Base-by-base conservation (phyloP, 805 yeast genomes). In the Hanseniaspora lindneri region DNA sequence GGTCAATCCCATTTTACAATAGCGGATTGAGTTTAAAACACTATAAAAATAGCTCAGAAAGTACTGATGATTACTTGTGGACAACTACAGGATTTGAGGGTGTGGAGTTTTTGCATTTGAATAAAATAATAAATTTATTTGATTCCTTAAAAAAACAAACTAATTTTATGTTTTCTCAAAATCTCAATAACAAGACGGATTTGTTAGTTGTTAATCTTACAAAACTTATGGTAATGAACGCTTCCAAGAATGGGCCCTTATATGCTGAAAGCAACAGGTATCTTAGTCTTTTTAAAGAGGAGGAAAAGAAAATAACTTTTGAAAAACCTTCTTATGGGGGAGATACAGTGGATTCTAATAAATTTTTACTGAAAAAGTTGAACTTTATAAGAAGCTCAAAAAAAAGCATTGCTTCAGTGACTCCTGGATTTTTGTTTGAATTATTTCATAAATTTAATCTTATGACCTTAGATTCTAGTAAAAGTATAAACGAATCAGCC, bases 71-170 rank as follows among this genome's bases (percentile, higher is more conserved):
- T 52, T 58, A 53, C 41, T 53, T 54, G 44, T 81, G 3, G 70
- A 81, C 52, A 16, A 68, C 81, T 2, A 74, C 85, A 3, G 95
- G 95, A 3, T 85, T 80, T 60, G 71, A 77, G 19, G 94, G 94
- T 0, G 77, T 83, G 24, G 94, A 85, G 61, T 64, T 77, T 16
- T 64, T 83, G 36, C 95, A 85, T 62, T 58, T 82, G 11, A 76
- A 74, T 8, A 81, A 82, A 57, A 68, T 89, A 39, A 68, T 85
- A 8, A 56, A 66, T 17, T 58, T 72, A 25, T 56, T 82, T 21
- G 78, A 80, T 23, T 75, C 20, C 3, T 20, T 39, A 5, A 59
- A 59, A 5, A 52, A 54, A 51, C 61, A 64, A 2, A 51, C 62
- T 7, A 52, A 48, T 11, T 58, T 57, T 32, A 48, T 13, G 4